Evolutionary conservation across 208 protist species (phyloP).

Genomic region (Zelonia costaricensis): DNA sequence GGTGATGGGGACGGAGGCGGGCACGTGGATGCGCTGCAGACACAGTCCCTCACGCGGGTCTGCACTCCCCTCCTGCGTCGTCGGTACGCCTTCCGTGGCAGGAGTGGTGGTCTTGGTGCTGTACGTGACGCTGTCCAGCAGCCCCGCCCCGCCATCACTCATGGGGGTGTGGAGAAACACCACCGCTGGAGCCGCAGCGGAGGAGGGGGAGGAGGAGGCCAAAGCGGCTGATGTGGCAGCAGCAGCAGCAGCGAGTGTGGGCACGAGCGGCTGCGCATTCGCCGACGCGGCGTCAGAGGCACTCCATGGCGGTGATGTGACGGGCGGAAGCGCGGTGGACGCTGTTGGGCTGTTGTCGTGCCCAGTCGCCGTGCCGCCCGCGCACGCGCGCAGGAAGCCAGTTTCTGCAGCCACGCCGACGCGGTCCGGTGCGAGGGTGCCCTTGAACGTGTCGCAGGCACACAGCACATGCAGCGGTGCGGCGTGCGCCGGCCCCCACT

Average conservation of each 20-base stretch:
- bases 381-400: conserved; percentile 29
- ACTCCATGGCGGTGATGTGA: not conserved
- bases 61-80: not conserved
- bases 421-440: conserved; percentile 54
- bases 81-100: not conserved
- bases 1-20: conserved; percentile 25
- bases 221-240: not conserved
- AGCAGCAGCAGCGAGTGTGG: not conserved
- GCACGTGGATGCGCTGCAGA: conserved; percentile 29
- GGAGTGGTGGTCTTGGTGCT: not conserved
- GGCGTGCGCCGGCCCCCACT: too few species aligned
- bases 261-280: not conserved
- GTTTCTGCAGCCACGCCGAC: conserved; percentile 61
- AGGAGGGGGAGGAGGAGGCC: not conserved
- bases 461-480: conserved; percentile 35
- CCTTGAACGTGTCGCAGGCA: conserved; percentile 83
- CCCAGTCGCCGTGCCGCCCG: not conserved
- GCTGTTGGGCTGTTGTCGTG: not conserved
- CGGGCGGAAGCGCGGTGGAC: not conserved
- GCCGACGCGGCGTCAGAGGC: not conserved
- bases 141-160: conserved; percentile 78
- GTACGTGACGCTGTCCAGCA: conserved; percentile 72
- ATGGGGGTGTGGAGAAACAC: conserved; percentile 64
- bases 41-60: not conserved
- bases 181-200: not conserved